Conservation (phyloP, 2,329 filamentous ascomycete species). For the Aspergillus aculeatinus region DNA sequence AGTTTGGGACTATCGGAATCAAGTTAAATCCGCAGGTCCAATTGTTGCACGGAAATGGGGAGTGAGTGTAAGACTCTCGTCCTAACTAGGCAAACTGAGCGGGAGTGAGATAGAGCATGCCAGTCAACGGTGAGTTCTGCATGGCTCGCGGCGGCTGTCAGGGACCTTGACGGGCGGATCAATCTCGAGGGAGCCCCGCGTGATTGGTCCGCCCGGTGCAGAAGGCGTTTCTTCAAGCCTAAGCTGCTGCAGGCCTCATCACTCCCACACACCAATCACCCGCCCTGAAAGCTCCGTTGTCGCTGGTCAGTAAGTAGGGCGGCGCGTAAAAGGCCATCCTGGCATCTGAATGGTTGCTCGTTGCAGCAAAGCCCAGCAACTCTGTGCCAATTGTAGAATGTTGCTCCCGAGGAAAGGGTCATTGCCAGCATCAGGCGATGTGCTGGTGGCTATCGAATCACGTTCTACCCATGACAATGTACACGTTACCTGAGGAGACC, state of each 20-base stretch:
- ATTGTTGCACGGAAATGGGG: constrained; percentile 13
- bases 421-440: constrained; percentile 3
- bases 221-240: constrained; percentile 23
- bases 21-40: constrained; percentile 4
- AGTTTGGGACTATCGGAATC: constrained; percentile 5
- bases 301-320: constrained; percentile 16
- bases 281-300: neutral
- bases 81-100: neutral
- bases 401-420: constrained; percentile 4
- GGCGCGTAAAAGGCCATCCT: constrained; percentile 17
- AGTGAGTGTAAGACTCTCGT: neutral
- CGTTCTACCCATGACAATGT: neutral
- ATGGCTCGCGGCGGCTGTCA: constrained; percentile 9
- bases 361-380: neutral
- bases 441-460: neutral
- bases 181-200: neutral
- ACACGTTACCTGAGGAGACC: neutral
- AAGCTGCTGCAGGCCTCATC: constrained; percentile 23
- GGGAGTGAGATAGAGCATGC: neutral
- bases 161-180: constrained; percentile 8
- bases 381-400: constrained; percentile 4
- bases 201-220: constrained; percentile 20
- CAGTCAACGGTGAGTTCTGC: constrained; percentile 6
- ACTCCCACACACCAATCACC: constrained; percentile 21
- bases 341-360: neutral